Base-by-base conservation (phyloP, 2,329 filamentous ascomycete species). In the Huntiella moniliformis region DNA sequence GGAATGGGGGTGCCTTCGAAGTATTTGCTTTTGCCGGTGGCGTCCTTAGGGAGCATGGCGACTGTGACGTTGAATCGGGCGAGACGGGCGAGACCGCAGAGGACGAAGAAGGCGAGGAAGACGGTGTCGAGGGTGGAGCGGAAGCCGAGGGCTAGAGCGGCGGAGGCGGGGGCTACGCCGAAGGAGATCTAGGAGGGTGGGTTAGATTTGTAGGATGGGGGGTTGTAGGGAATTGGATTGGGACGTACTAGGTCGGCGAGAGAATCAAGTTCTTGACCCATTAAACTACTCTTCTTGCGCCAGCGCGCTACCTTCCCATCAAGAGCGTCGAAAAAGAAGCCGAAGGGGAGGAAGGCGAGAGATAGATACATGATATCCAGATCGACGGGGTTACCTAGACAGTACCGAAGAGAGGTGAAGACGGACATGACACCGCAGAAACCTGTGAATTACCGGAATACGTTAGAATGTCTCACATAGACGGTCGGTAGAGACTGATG, bases 61-160 rank as follows among this genome's bases (percentile, higher is more conserved):
- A 91, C 87, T 8, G 91, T 96, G 44, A 98, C 91, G 62, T 98
- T 98, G 77, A 98, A 98, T 53, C 91, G 82, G 39, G 91, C 91
- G 8, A 98, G 76, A 42, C 91, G 79, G 2, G 87, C 93, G 40
- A 98, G 76, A 48, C 91, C 91, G 63, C 85, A 92, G 44, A 98
- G 81, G 38, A 96, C 86, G 63, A 96, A 98, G 63, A 88, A 85
- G 48, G 81, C 70, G 39, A 98, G 67, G 52, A 67, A 70, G 46
- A 93, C 55, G 56, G 92, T 87, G 64, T 98, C 91, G 57, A 84
- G 60, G 2, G 76, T 66, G 8, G 87, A 92, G 58, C 86, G 86
- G 51, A 95, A 65, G 55, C 91, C 91, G 55, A 98, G 74, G 42
- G 83, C 77, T 61, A 96, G 94, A 39, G 87, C 91, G 37, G 82